Base-by-base conservation (phyloP, 345 rosid species). In the Lepidium didymum region DNA sequence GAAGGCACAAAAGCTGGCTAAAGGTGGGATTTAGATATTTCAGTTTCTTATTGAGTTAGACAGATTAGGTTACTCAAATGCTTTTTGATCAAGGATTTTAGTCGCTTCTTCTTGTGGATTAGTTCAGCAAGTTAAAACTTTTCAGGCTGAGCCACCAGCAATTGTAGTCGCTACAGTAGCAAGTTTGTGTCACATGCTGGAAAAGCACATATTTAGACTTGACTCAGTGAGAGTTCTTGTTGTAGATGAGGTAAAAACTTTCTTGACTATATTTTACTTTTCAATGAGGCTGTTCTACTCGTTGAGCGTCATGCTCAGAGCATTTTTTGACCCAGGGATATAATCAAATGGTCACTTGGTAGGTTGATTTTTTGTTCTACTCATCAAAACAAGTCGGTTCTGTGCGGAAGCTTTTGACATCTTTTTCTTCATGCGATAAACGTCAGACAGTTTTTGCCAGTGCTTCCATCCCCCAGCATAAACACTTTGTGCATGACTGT, bases 351-450 rank as follows among this genome's bases (percentile, higher is more conserved):
- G 42, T 69, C 54, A 73, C 62, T 70, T 77, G 69, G 12, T 71
- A 91, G 98, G 97, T 93, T 76, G 98, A 93, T 81, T 93, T 86
- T 83, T 66, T 93, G 79, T 88, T 93, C 85, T 81, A 84, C 79
- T 88, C 97, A 62, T 84, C 94, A 14, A 90, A 84, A 77, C 85
- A 93, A 85, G 90, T 83, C 60, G 82, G 89, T 74, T 83, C 86
- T 72, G 79, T 90, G 45, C 76, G 88, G 74, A 90, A 84, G 88
- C 86, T 93, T 58, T 74, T 93, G 83, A 86, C 83, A 7, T 74
- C 80, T 16, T 90, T 85, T 67, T 90, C 97, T 2, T 88, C 91
- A 5, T 84, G 87, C 80, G 78, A 79, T 62, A 77, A 64, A 75
- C 96, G 92, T 46, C 98, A 85, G 80, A 93, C 94, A 5, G 78